A percentile compares a stretch with the other conserved stretches of the same genome.
These are phyloP conservation scores for thale cress (Arabidopsis thaliana) DNA, from an alignment of 345 rosid genomes.

Conservation along the genomic window DNA sequence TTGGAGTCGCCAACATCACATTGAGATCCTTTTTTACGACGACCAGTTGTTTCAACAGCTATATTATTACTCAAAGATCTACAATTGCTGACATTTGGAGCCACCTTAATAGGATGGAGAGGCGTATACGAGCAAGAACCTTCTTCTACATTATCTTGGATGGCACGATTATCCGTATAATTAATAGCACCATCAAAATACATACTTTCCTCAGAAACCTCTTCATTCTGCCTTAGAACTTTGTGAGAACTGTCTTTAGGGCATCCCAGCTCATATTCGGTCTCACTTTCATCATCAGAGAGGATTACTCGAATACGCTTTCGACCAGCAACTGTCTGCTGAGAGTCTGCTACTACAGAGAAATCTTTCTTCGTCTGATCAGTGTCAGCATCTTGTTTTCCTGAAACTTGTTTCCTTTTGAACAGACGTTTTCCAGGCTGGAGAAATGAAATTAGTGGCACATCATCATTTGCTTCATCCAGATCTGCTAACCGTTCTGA, in stretches of 20 bases:
- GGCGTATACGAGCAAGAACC: slow-evolving; percentile 66
- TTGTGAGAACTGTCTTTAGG: slow-evolving; percentile 42
- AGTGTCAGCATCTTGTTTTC: slow-evolving; percentile 42
- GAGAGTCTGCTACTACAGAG: slow-evolving; percentile 52
- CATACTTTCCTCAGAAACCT: slow-evolving; percentile 63
- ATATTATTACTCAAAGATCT: slow-evolving; percentile 50
- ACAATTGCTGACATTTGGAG: slow-evolving; percentile 49
- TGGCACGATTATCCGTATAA: slow-evolving; percentile 47
- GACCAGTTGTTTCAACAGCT: slow-evolving; percentile 46
- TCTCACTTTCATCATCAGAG: slow-evolving; percentile 88
- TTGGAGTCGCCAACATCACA: slow-evolving; percentile 54
- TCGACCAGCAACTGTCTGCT: slow-evolving; percentile 59
- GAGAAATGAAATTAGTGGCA: slow-evolving; percentile 68
- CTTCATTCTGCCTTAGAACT: slow-evolving; percentile 44
- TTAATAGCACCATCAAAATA: slow-evolving; percentile 48
- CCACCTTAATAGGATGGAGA: slow-evolving; percentile 45
- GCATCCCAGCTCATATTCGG: slow-evolving; percentile 48
- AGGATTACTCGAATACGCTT: slow-evolving; percentile 74
- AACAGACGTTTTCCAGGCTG: slow-evolving; percentile 49
- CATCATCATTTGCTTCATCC: slow-evolving; percentile 61
- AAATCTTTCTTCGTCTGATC: slow-evolving; percentile 46
- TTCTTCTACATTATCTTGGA: slow-evolving; percentile 64
- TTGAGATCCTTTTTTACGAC: slow-evolving; percentile 58
- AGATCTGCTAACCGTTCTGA: slow-evolving; percentile 46
- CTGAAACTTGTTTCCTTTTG: slow-evolving; percentile 44